phyloP scores from a whole-genome alignment of 495 filamentous ascomycete genomes.

The Aspergillus cavernicola region DNA sequence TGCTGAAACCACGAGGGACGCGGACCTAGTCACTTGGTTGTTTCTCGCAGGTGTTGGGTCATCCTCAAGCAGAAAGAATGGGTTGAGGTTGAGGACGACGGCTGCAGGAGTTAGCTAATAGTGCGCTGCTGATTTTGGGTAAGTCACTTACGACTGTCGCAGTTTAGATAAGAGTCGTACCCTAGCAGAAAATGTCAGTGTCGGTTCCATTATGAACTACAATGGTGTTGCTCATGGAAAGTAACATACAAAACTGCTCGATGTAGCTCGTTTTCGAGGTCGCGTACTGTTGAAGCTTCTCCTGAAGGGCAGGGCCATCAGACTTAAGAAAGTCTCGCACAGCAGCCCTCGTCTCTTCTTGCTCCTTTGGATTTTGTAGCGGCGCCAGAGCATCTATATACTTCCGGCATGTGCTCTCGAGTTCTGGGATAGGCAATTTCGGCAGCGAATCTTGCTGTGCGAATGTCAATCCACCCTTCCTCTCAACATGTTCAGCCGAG shows the following conservation, averaged over 20 bases:
- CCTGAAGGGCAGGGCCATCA: slow-evolving; percentile 83
- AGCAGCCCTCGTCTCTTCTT: slow-evolving; percentile 75
- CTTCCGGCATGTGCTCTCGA: slow-evolving; percentile 73
- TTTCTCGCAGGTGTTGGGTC: slow-evolving; percentile 94
- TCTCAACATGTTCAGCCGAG: slow-evolving; percentile 23
- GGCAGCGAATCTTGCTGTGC: slow-evolving; percentile 83
- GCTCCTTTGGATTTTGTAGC: slow-evolving; percentile 75
- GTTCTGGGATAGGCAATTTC: slow-evolving; percentile 91
- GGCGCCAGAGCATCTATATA: slow-evolving; percentile 80
- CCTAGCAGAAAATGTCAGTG: slow-evolving; percentile 48
- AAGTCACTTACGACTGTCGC: slow-evolving; percentile 73
- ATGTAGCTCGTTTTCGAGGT: slow-evolving; percentile 91
- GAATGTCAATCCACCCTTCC: slow-evolving; percentile 64
- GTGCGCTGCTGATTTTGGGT: neutral
- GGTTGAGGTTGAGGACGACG: slow-evolving; percentile 95
- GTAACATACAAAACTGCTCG: slow-evolving; percentile 90
- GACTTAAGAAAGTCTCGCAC: slow-evolving; percentile 79
- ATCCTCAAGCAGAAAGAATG: slow-evolving; percentile 96
- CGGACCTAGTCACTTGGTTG: slow-evolving; percentile 92
- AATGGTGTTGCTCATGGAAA: no score
- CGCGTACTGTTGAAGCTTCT: slow-evolving; percentile 91
- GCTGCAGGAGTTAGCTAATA: slow-evolving; percentile 36
- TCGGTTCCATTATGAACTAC: no score
- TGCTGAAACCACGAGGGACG: slow-evolving; percentile 86
- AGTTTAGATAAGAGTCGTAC: slow-evolving; percentile 99